These are phyloP conservation scores for Xylaria sp. DNA, from an alignment of 2,329 filamentous ascomycete species.

Conservation along the genomic window DNA sequence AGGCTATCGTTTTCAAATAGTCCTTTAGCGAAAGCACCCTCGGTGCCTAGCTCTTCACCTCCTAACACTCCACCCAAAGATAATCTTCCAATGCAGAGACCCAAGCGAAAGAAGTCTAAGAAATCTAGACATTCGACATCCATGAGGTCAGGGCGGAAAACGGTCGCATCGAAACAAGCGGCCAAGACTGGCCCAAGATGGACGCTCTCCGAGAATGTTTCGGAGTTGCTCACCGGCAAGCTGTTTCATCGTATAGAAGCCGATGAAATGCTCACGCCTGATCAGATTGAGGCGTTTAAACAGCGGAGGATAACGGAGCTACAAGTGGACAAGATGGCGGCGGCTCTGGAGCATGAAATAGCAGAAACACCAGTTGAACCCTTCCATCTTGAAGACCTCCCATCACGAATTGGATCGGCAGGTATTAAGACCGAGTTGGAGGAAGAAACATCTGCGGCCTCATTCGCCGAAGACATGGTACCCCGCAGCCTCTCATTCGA, in stretches of 20 bases:
- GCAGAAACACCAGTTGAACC: constrained; percentile 58
- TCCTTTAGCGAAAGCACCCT: constrained; percentile 11
- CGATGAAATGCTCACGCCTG: constrained; percentile 67
- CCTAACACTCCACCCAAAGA: constrained; percentile 15
- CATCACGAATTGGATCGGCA: constrained; percentile 55
- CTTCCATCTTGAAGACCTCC: constrained; percentile 60
- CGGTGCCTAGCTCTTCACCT: constrained; percentile 12
- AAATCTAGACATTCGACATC: constrained; percentile 36
- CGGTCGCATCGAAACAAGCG: constrained; percentile 40
- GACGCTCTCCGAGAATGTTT: constrained; percentile 65
- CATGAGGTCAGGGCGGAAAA: constrained; percentile 44
- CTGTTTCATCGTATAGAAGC: constrained; percentile 66
- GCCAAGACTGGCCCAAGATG: constrained; percentile 56
- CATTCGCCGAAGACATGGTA: constrained; percentile 40
- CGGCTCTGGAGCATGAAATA: constrained; percentile 48
- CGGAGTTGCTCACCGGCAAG: constrained; percentile 65
- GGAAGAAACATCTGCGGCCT: constrained; percentile 42
- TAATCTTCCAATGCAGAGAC: constrained; percentile 47
- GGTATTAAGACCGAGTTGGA: constrained; percentile 47
- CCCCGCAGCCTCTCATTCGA: constrained; percentile 43
- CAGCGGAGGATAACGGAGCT: constrained; percentile 52
- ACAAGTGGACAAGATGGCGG: constrained; percentile 45
- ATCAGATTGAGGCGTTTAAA: constrained; percentile 59
- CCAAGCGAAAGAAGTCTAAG: constrained; percentile 53
- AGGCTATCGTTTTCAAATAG: constrained; percentile 24